A percentile compares a stretch with the other conserved stretches of the same genome.
Conservation (phyloP, 2,329 filamentous ascomycete species). For the Exophiala lecanii-corni region DNA sequence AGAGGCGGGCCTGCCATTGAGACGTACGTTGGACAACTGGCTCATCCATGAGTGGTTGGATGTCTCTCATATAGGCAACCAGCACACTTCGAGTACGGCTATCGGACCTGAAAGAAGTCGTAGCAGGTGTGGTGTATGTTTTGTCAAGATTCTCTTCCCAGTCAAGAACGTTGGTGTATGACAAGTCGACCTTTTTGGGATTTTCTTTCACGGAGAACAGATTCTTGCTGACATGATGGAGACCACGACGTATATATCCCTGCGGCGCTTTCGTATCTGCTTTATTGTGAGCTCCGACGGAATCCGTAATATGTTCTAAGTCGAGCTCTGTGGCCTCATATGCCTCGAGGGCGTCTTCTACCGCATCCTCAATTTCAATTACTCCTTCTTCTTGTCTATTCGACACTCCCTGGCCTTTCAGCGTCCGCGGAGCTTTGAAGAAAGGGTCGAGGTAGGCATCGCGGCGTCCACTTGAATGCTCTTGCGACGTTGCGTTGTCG, state of each 20-base stretch:
- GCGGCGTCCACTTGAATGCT: too few relatives aligned
- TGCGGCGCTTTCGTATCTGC: too few relatives aligned
- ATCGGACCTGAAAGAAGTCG: constrained; percentile 26
- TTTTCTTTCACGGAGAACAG: background rate
- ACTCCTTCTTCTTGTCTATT: too few relatives aligned
- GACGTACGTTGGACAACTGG: background rate
- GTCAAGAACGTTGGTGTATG: constrained; percentile 10
- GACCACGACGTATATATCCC: too few relatives aligned
- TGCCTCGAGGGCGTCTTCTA: background rate
- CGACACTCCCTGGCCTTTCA: too few relatives aligned
- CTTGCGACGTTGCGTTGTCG: too few relatives aligned
- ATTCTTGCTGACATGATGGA: too few relatives aligned
- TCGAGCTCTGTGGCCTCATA: background rate
- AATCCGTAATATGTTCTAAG: background rate
- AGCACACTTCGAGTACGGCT: constrained; percentile 31
- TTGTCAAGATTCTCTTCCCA: constrained; percentile 8
- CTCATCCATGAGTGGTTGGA: constrained; percentile 30
- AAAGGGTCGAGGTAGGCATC: too few relatives aligned
- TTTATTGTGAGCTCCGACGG: background rate
- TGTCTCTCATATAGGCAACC: constrained; percentile 35
- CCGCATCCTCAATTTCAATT: too few relatives aligned
- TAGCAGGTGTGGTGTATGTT: constrained; percentile 6
- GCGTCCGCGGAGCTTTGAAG: too few relatives aligned
- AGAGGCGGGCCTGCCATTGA: constrained; percentile 16
- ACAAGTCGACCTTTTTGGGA: constrained; percentile 14